Conservation (phyloP, 108 stramenopile species). For the Parmales sp. region DNA sequence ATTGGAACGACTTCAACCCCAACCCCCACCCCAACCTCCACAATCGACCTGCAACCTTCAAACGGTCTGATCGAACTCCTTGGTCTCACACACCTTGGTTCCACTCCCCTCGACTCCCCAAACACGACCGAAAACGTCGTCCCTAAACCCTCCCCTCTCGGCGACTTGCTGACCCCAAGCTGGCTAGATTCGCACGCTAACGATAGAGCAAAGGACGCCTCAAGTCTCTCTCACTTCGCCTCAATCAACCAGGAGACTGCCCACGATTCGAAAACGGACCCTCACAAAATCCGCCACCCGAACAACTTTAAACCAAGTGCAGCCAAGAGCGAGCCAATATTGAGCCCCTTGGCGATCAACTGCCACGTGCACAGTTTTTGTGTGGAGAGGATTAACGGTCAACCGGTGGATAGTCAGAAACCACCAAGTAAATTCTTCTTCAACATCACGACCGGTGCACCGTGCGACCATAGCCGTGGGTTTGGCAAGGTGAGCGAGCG, state of each 20-base stretch:
- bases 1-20: too few species aligned
- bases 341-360: constrained; percentile 60
- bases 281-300: neutral
- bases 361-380: constrained; percentile 53
- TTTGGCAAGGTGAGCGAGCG: constrained; percentile 54
- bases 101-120: neutral
- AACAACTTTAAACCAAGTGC: constrained; percentile 2
- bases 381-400: constrained; percentile 38
- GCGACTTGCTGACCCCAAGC: neutral
- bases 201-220: neutral
- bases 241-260: neutral
- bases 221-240: neutral
- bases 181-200: neutral
- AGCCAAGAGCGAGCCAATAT: neutral
- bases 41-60: neutral
- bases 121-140: neutral
- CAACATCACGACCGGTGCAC: constrained; percentile 70
- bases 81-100: neutral
- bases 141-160: neutral
- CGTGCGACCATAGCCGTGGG: constrained; percentile 73
- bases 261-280: neutral
- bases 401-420: constrained; percentile 12
- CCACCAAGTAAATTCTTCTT: constrained; percentile 27
- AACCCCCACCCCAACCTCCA: neutral
- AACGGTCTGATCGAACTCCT: neutral